These are phyloP conservation scores for Gamarada debralockiae DNA, from an alignment of 495 filamentous ascomycete species.

Conservation along the genomic window DNA sequence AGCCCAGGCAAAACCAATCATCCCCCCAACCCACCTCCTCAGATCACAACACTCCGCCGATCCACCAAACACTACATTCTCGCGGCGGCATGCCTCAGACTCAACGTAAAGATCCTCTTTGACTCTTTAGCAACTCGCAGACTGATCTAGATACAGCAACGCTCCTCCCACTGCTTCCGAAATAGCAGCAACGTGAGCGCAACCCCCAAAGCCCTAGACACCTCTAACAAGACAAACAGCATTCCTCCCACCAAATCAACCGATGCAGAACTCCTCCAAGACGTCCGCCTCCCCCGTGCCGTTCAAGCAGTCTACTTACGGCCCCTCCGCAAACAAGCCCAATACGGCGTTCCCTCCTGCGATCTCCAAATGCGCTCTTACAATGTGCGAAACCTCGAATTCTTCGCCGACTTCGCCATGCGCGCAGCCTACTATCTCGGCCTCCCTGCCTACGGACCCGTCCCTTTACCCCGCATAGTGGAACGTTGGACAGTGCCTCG, in stretches of 20 bases:
- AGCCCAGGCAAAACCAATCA: conserved; percentile 1
- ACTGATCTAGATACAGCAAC: neutral
- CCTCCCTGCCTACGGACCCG: conserved; percentile 79
- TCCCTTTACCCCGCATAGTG: conserved; percentile 81
- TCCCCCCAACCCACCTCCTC: neutral
- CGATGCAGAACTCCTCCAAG: conserved; percentile 17
- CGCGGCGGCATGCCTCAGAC: neutral
- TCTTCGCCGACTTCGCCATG: conserved; percentile 92
- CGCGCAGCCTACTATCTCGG: conserved; percentile 92
- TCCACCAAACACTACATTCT: neutral
- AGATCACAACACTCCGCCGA: neutral
- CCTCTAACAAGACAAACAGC: neutral
- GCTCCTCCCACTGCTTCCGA: neutral
- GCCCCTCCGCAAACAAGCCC: conserved; percentile 70
- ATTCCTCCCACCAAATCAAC: neutral
- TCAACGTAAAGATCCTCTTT: neutral
- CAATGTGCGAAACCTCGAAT: conserved; percentile 84
- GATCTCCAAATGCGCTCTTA: conserved; percentile 93
- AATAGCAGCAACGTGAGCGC: neutral
- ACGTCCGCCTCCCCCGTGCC: conserved; percentile 57
- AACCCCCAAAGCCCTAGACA: neutral
- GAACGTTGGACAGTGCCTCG: conserved; percentile 94
- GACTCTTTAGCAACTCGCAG: neutral
- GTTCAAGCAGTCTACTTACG: conserved; percentile 84
- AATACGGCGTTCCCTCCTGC: conserved; percentile 77